These are phyloP conservation scores for Adiantum capillusveneris DNA, from an alignment of 75 land plant genomes.

Conservation along the genomic window DNA sequence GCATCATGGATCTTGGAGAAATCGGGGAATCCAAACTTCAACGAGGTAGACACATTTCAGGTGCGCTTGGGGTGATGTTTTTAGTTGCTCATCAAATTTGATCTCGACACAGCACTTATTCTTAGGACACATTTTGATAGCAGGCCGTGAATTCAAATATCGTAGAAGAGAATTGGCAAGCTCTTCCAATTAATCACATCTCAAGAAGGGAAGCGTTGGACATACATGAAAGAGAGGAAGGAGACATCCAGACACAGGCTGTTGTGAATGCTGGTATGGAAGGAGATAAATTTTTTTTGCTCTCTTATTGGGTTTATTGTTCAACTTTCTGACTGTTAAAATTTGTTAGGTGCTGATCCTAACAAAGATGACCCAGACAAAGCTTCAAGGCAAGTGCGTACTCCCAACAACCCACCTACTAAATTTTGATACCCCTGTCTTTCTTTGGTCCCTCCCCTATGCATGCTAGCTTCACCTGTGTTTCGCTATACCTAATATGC, in stretches of 20 bases:
- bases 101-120: too few species aligned
- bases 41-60: too few species aligned
- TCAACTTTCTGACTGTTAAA: background rate
- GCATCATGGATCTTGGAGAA: conserved; percentile 68
- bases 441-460: too few species aligned
- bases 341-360: background rate
- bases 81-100: too few species aligned
- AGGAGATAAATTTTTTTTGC: too few species aligned
- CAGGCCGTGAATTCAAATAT: background rate
- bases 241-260: too few species aligned
- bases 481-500: too few species aligned
- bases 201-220: conserved; percentile 2
- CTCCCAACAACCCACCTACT: conserved; percentile 3
- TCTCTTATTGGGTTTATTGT: too few species aligned
- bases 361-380: background rate
- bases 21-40: conserved; percentile 3
- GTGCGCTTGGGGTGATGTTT: too few species aligned
- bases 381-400: conserved; percentile 1
- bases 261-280: too few species aligned
- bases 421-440: too few species aligned
- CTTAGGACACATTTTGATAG: conserved; percentile 5
- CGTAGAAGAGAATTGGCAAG: conserved; percentile 19
- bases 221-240: background rate
- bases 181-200: background rate
- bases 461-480: too few species aligned